Conservation (phyloP, 2,329 filamentous ascomycete species). For the Dactylella cylindrospora region DNA sequence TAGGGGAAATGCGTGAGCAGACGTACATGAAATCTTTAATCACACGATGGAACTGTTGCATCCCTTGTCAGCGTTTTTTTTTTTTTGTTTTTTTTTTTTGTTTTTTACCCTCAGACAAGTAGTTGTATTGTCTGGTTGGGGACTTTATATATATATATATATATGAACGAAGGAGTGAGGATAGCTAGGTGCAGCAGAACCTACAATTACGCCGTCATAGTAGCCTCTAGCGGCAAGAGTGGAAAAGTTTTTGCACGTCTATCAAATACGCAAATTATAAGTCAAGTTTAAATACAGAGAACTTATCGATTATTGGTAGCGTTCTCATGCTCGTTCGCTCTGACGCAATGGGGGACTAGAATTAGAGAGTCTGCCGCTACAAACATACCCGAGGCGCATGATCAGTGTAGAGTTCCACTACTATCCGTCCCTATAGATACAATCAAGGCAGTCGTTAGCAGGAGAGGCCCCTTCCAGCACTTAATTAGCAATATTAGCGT, state of each 20-base stretch:
- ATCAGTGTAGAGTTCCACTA: conserved; percentile 81
- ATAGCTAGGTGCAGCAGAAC: conserved; percentile 1
- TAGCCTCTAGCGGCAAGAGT: conserved; percentile 79
- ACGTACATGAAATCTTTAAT: conserved; percentile 84
- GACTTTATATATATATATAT: too few relatives aligned
- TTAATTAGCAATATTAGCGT: too few relatives aligned
- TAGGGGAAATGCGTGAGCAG: too few relatives aligned
- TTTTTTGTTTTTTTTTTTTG: neutral
- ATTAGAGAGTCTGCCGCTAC: too few relatives aligned
- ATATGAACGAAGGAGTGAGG: neutral
- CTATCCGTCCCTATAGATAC: conserved; percentile 69
- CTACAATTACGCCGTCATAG: conserved; percentile 71
- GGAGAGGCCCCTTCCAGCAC: too few relatives aligned
- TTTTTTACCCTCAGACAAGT: too few relatives aligned
- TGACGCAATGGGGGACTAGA: neutral
- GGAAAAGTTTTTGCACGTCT: conserved; percentile 83
- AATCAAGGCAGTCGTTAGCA: too few relatives aligned
- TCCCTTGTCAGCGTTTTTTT: conserved; percentile 14
- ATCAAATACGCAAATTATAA: conserved; percentile 44
- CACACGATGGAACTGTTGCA: conserved; percentile 74
- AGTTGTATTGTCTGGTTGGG: too few relatives aligned
- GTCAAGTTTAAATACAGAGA: conserved; percentile 1
- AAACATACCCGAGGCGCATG: conserved; percentile 80
- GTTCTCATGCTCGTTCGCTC: neutral
- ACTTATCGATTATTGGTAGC: too few relatives aligned